Evolutionary conservation across 331 rosid species (phyloP), one percentile per base, ranked within the genome.

Genomic region (Rhamnella rubrinervis): DNA sequence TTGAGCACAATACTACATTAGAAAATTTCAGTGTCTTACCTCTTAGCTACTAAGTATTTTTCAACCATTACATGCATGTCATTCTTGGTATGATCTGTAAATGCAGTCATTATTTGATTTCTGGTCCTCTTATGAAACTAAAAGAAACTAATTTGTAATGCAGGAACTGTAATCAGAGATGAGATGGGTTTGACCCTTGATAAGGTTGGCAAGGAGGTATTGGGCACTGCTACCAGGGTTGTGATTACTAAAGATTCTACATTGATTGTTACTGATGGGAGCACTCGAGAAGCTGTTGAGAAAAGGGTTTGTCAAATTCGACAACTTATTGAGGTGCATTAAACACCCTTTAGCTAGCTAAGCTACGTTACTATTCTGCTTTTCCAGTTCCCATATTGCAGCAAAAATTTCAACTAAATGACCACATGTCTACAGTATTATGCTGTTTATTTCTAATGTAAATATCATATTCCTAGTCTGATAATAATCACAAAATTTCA

Each of bases 101-200:
- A 31, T 31, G 35, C 35, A 31, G 5, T 31, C 35, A 31, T 31
- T 31, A 31, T 31, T 31, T 31, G 35, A 31, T 31, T 0, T 31
- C 0, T 31, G 35, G 4, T 4, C 35, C 35, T 31, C 35, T 31
- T 31, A 31, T 31, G 35, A 31, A 31, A 31, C 35, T 31, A 31
- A 31, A 26, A 3, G 31, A 1, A 26, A 31, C 35, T 31, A 31
- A 19, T 56, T 17, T 50, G 31, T 23, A 73, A 37, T 83, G 74
- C 73, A 93, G 98, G 92, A 41, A 87, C 96, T 35, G 97, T 93
- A 47, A 81, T 91, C 55, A 91, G 98, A 82, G 95, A 91, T 72
- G 98, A 88, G 59, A 81, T 71, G 84, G 97, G 95, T 31, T 80
- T 93, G 78, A 83, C 84, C 55, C 85, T 93, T 67, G 91, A 87